Evolutionary conservation across 257 asterid species (phyloP).

Genomic region (Rehmannia glutinosa): DNA sequence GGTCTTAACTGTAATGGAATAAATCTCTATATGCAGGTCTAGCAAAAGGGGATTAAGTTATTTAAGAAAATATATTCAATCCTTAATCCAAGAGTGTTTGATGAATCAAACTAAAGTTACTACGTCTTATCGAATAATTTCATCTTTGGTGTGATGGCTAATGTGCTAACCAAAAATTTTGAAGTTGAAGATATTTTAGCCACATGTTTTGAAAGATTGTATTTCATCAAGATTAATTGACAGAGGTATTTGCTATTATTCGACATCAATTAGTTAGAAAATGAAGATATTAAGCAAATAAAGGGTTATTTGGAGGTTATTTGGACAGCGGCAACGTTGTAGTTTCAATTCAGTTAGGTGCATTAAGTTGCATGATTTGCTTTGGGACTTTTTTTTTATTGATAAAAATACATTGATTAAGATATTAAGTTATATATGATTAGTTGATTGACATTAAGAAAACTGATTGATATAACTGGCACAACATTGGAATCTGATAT

Average conservation of each 20-base stretch:
- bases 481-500: background rate
- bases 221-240: background rate
- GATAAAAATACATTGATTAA: background rate
- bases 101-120: no score
- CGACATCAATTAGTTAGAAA: conserved; percentile 17
- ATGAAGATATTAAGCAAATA: conserved; percentile 5
- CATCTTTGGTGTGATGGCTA: conserved; percentile 1
- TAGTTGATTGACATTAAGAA: no score
- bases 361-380: conserved; percentile 18
- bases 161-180: background rate
- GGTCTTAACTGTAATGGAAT: no score
- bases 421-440: conserved; percentile 17
- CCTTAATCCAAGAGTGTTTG: no score
- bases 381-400: conserved; percentile 11
- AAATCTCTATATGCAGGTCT: no score
- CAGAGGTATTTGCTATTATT: conserved; percentile 2
- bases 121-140: background rate
- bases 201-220: background rate
- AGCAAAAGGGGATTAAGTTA: no score
- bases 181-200: conserved; percentile 2
- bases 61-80: no score
- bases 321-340: no score
- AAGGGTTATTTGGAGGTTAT: background rate
- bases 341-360: conserved; percentile 21
- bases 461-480: conserved; percentile 3